Conservation (phyloP, 2,329 filamentous ascomycete genomes). For the Hirsutella minnesotensis region DNA sequence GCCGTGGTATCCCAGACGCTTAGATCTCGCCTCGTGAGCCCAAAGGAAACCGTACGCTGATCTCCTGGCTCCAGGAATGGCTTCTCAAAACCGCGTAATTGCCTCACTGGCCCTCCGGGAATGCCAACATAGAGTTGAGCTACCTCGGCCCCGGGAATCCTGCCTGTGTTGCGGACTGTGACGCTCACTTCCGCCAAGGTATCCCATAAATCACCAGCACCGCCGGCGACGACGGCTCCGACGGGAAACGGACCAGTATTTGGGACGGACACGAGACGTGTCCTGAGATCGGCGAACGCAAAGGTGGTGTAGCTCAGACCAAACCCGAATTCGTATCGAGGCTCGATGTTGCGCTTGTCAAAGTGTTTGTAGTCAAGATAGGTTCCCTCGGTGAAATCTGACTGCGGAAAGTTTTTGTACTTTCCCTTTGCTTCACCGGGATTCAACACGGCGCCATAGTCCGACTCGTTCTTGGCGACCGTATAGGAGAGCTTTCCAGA, state of each 20-base stretch:
- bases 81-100: slow-evolving; percentile 59
- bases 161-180: slow-evolving; percentile 29
- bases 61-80: slow-evolving; percentile 33
- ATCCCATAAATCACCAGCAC: slow-evolving; percentile 36
- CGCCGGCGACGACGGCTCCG: slow-evolving; percentile 28
- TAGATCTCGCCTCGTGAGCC: slow-evolving; percentile 49
- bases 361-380: slow-evolving; percentile 45
- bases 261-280: slow-evolving; percentile 14
- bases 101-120: slow-evolving; percentile 36
- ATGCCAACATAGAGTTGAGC: slow-evolving; percentile 36
- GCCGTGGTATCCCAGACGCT: slow-evolving; percentile 52
- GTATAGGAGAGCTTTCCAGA: slow-evolving; percentile 52
- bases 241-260: slow-evolving; percentile 23
- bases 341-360: slow-evolving; percentile 32
- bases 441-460: slow-evolving; percentile 37
- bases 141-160: slow-evolving; percentile 30
- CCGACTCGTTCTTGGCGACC: slow-evolving; percentile 40
- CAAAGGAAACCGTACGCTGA: slow-evolving; percentile 33
- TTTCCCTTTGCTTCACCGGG: slow-evolving; percentile 33
- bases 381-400: slow-evolving; percentile 38
- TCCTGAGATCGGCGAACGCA: slow-evolving; percentile 27
- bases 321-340: slow-evolving; percentile 44
- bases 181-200: slow-evolving; percentile 25
- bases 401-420: slow-evolving; percentile 39
- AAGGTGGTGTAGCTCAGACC: slow-evolving; percentile 46